Conservation (phyloP, 2,329 filamentous ascomycete genomes). For the Karstenula rhodostoma region DNA sequence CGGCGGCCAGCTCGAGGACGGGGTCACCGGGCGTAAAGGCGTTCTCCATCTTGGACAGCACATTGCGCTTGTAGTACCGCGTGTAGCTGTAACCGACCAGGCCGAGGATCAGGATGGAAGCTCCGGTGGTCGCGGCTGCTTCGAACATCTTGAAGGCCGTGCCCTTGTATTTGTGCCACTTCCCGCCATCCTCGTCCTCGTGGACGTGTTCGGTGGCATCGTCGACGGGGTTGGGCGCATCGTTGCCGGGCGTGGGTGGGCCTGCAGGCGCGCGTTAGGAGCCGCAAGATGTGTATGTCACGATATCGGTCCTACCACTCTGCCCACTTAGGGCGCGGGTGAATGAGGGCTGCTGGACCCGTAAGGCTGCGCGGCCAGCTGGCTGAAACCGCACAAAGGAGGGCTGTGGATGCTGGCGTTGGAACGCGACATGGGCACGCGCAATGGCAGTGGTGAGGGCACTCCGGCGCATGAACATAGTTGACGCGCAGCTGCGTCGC, state of each 20-base stretch:
- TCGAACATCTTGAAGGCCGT: slow-evolving; percentile 63
- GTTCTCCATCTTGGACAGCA: slow-evolving; percentile 90
- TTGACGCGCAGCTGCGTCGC: slow-evolving; percentile 32
- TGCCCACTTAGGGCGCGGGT: slow-evolving; percentile 43
- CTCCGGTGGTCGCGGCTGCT: slow-evolving; percentile 59
- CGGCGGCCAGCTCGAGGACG: slow-evolving; percentile 72
- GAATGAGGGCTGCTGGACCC: slow-evolving; percentile 21
- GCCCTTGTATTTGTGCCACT: slow-evolving; percentile 42
- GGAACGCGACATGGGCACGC: slow-evolving; percentile 30
- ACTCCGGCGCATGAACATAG: slow-evolving; percentile 43
- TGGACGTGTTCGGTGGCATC: slow-evolving; percentile 41
- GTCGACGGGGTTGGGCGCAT: slow-evolving; percentile 49
- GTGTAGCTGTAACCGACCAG: slow-evolving; percentile 58
- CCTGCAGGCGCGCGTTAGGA: slow-evolving; percentile 16
- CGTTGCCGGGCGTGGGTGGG: slow-evolving; percentile 39
- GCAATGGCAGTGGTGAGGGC: slow-evolving; percentile 26
- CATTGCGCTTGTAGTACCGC: slow-evolving; percentile 81
- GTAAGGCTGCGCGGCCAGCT: slow-evolving; percentile 32
- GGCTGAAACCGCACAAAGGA: slow-evolving; percentile 30
- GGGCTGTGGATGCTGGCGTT: slow-evolving; percentile 22
- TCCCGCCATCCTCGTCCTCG: slow-evolving; percentile 28
- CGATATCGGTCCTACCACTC: slow-evolving; percentile 28
- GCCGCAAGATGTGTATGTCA: slow-evolving; percentile 18
- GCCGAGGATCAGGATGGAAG: slow-evolving; percentile 59
- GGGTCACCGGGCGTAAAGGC: slow-evolving; percentile 94